phyloP scores from a whole-genome alignment of 345 rosid species.

The Atalantia buxifolia region DNA sequence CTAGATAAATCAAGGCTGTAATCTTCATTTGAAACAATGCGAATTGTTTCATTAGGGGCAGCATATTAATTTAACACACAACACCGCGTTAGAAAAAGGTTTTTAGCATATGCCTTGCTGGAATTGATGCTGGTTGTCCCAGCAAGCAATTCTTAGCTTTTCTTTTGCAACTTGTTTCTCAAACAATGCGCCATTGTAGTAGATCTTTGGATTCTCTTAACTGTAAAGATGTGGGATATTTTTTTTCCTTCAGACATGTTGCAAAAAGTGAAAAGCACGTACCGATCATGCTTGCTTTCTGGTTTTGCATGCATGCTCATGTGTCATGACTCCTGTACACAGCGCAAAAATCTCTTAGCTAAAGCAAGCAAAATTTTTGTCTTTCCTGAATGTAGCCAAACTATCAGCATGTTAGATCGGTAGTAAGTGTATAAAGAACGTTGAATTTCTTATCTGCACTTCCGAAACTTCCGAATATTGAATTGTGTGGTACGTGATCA shows the following conservation, averaged over 20 bases:
- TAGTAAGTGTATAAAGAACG: no score
- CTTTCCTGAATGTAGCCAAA: no score
- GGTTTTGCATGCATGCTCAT: no score
- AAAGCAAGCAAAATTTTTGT: no score
- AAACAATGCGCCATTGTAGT: neutral
- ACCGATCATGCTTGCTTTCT: no score
- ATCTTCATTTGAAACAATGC: neutral
- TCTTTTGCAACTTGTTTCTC: neutral
- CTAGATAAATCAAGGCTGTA: neutral
- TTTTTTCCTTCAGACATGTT: neutral
- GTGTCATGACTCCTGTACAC: no score
- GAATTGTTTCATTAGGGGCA: neutral
- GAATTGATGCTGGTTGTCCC: neutral
- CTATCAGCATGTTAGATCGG: no score
- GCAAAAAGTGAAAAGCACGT: neutral
- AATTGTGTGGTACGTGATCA: neutral
- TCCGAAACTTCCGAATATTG: neutral
- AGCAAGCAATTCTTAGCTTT: neutral
- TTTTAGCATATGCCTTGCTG: neutral
- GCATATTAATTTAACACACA: no score
- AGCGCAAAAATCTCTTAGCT: no score
- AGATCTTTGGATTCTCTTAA: neutral
- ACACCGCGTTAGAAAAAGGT: neutral
- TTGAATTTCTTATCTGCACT: no score
- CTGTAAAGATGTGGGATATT: neutral